Percentiles rank a stretch among this genome's conserved stretches.
Evolutionary conservation across 78 protist genomes (phyloP).

Genomic region (Reticulomyxa filosa): DNA sequence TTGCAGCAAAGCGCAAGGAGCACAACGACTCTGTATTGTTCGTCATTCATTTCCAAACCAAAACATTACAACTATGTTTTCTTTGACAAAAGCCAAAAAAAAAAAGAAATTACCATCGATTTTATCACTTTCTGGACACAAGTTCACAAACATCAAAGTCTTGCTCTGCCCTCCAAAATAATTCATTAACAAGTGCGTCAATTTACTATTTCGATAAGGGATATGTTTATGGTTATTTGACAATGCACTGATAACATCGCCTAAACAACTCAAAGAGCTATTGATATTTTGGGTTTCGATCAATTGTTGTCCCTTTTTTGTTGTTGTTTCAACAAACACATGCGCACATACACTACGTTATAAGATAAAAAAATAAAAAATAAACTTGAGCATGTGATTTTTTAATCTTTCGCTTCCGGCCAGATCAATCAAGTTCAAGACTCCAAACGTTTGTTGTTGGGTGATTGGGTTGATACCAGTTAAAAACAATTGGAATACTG

Average conservation of each 20-base stretch:
- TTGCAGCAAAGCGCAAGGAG: conserved; percentile 7
- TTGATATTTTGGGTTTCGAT: no score
- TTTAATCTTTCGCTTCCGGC: no score
- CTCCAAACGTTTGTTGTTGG: not conserved
- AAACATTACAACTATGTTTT: no score
- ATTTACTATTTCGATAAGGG: conserved; percentile 11
- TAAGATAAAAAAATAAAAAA: no score
- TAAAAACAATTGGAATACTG: no score
- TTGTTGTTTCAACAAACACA: no score
- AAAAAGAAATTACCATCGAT: not conserved
- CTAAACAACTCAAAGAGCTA: not conserved
- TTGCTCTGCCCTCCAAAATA: not conserved
- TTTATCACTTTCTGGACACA: not conserved
- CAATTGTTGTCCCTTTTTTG: no score
- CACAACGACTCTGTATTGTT: conserved; percentile 4
- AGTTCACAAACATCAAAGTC: not conserved
- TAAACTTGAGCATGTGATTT: no score
- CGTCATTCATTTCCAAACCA: not conserved
- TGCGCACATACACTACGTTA: no score
- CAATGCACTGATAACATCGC: conserved; percentile 8
- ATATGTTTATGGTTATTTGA: not conserved
- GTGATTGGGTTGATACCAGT: not conserved
- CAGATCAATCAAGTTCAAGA: conserved; percentile 11
- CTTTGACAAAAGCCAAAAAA: no score
- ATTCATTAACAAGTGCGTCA: conserved; percentile 1